Evolutionary conservation across 352 stramenopile genomes (phyloP), one percentile per base, ranked within the genome.

Genomic region (Phytophthora vignae): DNA sequence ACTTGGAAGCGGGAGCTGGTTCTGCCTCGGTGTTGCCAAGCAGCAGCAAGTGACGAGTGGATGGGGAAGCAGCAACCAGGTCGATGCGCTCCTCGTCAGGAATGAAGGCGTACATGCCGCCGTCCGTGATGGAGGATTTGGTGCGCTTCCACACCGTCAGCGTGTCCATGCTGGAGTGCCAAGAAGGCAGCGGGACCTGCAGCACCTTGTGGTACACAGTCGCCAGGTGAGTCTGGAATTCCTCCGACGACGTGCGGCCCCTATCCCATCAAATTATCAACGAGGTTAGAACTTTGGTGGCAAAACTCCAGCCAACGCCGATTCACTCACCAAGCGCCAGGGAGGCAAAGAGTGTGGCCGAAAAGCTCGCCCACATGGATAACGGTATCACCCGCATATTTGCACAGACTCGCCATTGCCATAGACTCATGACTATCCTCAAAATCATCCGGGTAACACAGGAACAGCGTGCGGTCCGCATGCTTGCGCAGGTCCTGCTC

Each of bases 281-380:
- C 36, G 60, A 2, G 4, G 12, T 38, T 52, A 31, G 17, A 36
- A 19, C 67, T 56, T 17, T 2, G 48, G 19, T 11, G n/a, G 1
- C 9, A 31, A 29, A 15, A 14, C 22, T 9, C 12, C 1, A n/a
- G 19, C 27, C 8, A 19, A 22, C 49, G 11, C 2, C 31, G 40
- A 31, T 15, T 21, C 27, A 56, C 70, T 57, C 71, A 98, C 67
- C 94, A 98, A 54, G 93, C 79, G 33, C 95, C 91, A 36, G 96
- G 92, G 40, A 98, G 80, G 59, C 84, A 96, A 42, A 98, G 62
- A 1, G 91, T 95, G 66, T 98, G 90, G 4, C 90, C 82, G 67
- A 94, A 97, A n/a, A 98, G 75, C 83, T 99, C 96, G 36, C 96
- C 96, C 14, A 98, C 90, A 75, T 98, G 94, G 73, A 99, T 98